Evolutionary conservation across 148 eudicot genomes (phyloP).

Genomic region (Talinum fruticosum): DNA sequence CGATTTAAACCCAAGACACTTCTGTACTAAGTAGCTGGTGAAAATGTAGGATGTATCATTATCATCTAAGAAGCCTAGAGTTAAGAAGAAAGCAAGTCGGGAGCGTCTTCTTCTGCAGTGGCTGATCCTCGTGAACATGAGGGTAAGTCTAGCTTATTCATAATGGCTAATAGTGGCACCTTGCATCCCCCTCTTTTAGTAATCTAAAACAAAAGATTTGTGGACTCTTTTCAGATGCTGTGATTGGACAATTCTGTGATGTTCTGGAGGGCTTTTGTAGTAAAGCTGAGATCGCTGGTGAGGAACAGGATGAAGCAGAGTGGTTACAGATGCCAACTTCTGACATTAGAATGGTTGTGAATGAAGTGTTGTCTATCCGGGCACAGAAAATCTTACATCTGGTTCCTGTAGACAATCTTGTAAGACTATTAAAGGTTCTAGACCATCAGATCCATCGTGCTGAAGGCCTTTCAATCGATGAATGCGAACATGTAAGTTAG

Average conservation of each 20-base stretch:
- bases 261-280: constrained; percentile 72
- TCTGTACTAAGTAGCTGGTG: constrained; percentile 19
- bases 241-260: constrained; percentile 57
- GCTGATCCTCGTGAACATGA: constrained; percentile 55
- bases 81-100: constrained; percentile 66
- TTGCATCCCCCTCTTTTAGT: constrained; percentile 4
- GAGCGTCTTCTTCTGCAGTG: constrained; percentile 29
- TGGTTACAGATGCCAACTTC: constrained; percentile 62
- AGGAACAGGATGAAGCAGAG: constrained; percentile 76
- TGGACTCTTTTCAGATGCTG: constrained; percentile 48
- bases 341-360: constrained; percentile 61
- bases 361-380: constrained; percentile 63
- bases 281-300: constrained; percentile 67
- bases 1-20: constrained; percentile 1
- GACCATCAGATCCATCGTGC: constrained; percentile 94
- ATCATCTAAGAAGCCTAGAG: constrained; percentile 59
- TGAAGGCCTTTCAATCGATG: constrained; percentile 85
- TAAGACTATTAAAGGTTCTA: constrained; percentile 63
- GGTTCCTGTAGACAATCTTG: constrained; percentile 69
- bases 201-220: constrained; percentile 2
- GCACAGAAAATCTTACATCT: constrained; percentile 60
- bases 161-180: not conserved
- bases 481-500: constrained; percentile 68
- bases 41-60: constrained; percentile 56
- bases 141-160: constrained; percentile 41